These are phyloP conservation scores for Alternaria alternata DNA, from an alignment of 2,329 filamentous ascomycete species.

Conservation along the genomic window DNA sequence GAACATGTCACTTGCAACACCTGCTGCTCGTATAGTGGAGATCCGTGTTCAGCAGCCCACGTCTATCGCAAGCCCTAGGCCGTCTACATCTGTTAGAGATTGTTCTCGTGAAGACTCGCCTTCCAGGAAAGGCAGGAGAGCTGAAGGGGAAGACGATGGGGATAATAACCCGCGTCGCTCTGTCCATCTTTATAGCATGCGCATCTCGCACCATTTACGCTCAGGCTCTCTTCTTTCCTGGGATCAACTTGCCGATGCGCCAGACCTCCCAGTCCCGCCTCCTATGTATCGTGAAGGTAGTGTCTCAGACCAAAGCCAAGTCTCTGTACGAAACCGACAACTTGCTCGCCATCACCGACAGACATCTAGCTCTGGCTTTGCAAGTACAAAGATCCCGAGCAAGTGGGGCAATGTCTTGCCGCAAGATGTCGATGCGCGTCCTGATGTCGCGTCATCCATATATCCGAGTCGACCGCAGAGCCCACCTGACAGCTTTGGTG, in stretches of 20 bases:
- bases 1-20: neutral
- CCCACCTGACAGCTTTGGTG: slow-evolving; percentile 42
- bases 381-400: slow-evolving; percentile 46
- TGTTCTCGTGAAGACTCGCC: slow-evolving; percentile 17
- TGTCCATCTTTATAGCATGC: slow-evolving; percentile 56
- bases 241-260: slow-evolving; percentile 36
- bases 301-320: slow-evolving; percentile 31
- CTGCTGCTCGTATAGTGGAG: slow-evolving; percentile 17
- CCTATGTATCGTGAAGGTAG: slow-evolving; percentile 24
- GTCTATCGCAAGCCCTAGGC: slow-evolving; percentile 20
- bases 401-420: slow-evolving; percentile 49
- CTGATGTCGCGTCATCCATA: slow-evolving; percentile 48
- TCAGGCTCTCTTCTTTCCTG: slow-evolving; percentile 53
- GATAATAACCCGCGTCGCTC: slow-evolving; percentile 35
- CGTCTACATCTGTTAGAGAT: slow-evolving; percentile 24
- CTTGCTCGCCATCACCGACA: slow-evolving; percentile 36
- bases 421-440: slow-evolving; percentile 17
- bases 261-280: slow-evolving; percentile 27
- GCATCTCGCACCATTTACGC: slow-evolving; percentile 56
- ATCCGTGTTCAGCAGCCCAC: slow-evolving; percentile 35
- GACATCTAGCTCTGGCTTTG: slow-evolving; percentile 49
- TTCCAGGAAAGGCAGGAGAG: neutral
- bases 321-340: slow-evolving; percentile 18
- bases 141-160: slow-evolving; percentile 9
- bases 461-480: slow-evolving; percentile 53